A percentile compares a stretch with the other conserved stretches of the same genome.
Conservation (phyloP, 2,329 filamentous ascomycete species). For the Uncinocarpus reesii region DNA sequence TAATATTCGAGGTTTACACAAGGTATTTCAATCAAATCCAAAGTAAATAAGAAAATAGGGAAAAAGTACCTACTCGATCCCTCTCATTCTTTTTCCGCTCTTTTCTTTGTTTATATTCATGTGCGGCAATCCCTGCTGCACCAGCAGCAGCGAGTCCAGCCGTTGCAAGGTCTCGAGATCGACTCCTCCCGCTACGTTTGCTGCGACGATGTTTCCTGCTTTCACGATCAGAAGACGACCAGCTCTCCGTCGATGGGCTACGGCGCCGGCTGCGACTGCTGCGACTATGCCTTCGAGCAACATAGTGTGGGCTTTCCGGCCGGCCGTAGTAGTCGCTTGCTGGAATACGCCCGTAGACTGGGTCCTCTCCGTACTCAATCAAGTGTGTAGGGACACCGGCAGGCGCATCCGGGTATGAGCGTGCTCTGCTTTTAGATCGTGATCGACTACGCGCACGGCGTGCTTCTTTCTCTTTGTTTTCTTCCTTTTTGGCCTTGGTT, state of each 20-base stretch:
- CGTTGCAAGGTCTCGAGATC: constrained; percentile 40
- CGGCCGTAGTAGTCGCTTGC: constrained; percentile 39
- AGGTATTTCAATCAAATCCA: not conserved
- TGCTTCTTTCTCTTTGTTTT: constrained; percentile 28
- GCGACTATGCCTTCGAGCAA: constrained; percentile 28
- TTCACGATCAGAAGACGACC: constrained; percentile 30
- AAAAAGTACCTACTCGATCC: constrained; percentile 37
- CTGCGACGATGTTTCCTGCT: constrained; percentile 25
- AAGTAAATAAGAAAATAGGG: constrained; percentile 17
- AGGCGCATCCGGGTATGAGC: constrained; percentile 32
- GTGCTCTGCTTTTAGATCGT: constrained; percentile 35
- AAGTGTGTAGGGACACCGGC: constrained; percentile 39
- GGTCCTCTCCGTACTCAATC: constrained; percentile 56
- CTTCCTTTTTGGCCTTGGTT: constrained; percentile 48
- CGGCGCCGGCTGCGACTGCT: constrained; percentile 40
- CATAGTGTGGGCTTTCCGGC: constrained; percentile 22
- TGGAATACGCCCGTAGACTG: constrained; percentile 47
- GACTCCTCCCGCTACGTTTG: constrained; percentile 28
- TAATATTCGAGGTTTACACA: not conserved
- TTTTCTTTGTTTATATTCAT: constrained; percentile 47
- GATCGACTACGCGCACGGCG: constrained; percentile 38
- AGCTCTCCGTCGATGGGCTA: constrained; percentile 28
- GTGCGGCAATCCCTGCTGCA: constrained; percentile 45
- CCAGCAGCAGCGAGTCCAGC: constrained; percentile 49
- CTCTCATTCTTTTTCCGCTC: constrained; percentile 48